These are phyloP conservation scores for Actinomortierella ambigua DNA, from an alignment of 371 early-diverging fungal species.

Conservation along the genomic window DNA sequence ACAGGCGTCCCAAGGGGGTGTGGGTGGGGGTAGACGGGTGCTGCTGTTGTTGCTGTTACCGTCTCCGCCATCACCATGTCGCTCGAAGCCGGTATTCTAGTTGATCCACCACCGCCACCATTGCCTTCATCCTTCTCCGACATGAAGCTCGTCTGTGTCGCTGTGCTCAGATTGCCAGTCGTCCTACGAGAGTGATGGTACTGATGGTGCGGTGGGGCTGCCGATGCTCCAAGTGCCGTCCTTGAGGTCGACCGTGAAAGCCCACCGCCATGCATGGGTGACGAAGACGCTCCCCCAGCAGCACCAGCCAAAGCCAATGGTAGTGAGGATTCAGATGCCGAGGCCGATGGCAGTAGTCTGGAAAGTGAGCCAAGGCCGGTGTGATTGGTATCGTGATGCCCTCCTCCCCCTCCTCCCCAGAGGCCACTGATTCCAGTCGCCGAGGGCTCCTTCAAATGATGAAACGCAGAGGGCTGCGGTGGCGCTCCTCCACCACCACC, in stretches of 20 bases:
- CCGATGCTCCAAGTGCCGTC: too few relatives aligned
- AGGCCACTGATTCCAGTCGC: too few relatives aligned
- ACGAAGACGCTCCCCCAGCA: background rate
- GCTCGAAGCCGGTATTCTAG: background rate
- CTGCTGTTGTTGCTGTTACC: conserved; percentile 10
- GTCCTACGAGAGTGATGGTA: conserved; percentile 5
- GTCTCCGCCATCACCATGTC: background rate
- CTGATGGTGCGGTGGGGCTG: conserved; percentile 1
- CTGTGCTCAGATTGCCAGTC: background rate
- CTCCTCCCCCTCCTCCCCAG: too few relatives aligned
- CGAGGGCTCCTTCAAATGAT: too few relatives aligned
- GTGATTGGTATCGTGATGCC: too few relatives aligned
- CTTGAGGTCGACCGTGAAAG: too few relatives aligned
- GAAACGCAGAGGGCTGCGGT: background rate
- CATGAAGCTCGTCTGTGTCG: too few relatives aligned
- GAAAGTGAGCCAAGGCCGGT: conserved; percentile 9
- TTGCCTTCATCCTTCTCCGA: too few relatives aligned
- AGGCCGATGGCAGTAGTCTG: conserved; percentile 29
- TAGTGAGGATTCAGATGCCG: conserved; percentile 29
- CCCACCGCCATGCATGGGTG: background rate
- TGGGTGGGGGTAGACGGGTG: background rate
- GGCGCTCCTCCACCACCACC: conserved; percentile 6
- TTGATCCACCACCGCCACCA: background rate
- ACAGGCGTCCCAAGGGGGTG: background rate
- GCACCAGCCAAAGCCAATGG: conserved; percentile 9